Base-by-base conservation (phyloP, 306 rosid genomes). In the Castanea crenata region DNA sequence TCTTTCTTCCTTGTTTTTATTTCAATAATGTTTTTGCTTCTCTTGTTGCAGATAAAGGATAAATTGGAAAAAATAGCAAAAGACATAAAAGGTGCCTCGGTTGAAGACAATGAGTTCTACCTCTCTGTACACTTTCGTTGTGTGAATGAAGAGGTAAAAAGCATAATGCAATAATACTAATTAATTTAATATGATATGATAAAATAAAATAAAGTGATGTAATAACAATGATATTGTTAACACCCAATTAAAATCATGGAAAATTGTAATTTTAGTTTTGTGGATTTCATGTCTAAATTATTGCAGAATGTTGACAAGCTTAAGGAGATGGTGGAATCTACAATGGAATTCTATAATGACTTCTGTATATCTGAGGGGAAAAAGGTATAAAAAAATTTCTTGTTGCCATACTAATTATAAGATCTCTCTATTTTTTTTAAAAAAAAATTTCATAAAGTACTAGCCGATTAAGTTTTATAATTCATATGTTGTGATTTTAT, bases 71-170 rank as follows among this genome's bases (percentile, higher is more conserved):
- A 82, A 4, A 85, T 69, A 21, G 76, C 61, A 6, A 7, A 1
- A 71, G 70, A 63, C 25, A 80, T 87, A 69, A 72, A 82, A 16
- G 90, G 88, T 5, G 78, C 90, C n/a, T 31, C 25, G 31, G 16
- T 86, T 62, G 92, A 90, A 83, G 90, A 88, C 64, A 90, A 90
- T 14, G 77, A 4, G 76, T 88, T 81, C 55, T 86, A 92, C 29
- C 19, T 79, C 31, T 76, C 74, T 21, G 88, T 90, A 14, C 92
- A 90, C 81, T 90, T 78, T 61, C 76, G 94, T 11, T 69, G 77
- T 20, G 92, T 90, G 73, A 76, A 83, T 55, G 88, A 88, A 58
- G 67, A 85, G 92, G 94, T 88, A 81, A 38, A 3, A 46, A 10
- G 5, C 12, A 35, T 35, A 35, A 25, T 25, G 27, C 27, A 3